Conservation (phyloP, 805 yeast species). For the Candida silvicultrix region DNA sequence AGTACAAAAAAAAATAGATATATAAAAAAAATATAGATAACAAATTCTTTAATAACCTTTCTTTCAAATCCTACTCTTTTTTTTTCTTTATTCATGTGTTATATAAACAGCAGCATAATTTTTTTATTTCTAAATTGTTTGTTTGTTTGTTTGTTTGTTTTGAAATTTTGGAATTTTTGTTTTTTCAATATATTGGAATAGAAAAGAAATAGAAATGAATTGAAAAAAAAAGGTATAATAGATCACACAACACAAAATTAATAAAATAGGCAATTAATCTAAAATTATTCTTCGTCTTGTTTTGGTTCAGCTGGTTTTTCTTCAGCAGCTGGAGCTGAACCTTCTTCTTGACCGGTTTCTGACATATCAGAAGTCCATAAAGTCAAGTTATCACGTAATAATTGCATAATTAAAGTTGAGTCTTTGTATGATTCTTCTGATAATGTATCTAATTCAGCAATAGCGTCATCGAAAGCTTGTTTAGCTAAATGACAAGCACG, state of each 20-base stretch:
- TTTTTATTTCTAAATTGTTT: background rate
- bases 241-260: background rate
- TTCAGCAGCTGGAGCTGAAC: slow-evolving; percentile 29
- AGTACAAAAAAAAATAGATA: background rate
- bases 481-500: slow-evolving; percentile 98
- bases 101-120: background rate
- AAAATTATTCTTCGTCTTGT: slow-evolving; percentile 26
- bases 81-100: background rate
- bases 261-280: background rate
- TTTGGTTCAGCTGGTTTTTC: slow-evolving; percentile 24
- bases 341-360: slow-evolving; percentile 64
- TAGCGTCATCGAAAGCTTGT: slow-evolving; percentile 98
- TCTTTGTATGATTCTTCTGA: slow-evolving; percentile 98
- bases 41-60: background rate
- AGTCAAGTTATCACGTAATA: slow-evolving; percentile 95
- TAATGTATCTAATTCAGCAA: slow-evolving; percentile 95
- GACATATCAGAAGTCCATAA: slow-evolving; percentile 96
- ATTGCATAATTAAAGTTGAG: slow-evolving; percentile 97
- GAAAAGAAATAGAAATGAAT: background rate
- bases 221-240: slow-evolving; percentile 1
- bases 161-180: no score
- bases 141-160: background rate
- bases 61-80: background rate
- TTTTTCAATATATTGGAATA: background rate
- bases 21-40: background rate